A percentile compares a stretch with the other conserved stretches of the same genome.
Conservation (phyloP, 2,329 filamentous ascomycete species). For the Dryadomyces quercivorus region DNA sequence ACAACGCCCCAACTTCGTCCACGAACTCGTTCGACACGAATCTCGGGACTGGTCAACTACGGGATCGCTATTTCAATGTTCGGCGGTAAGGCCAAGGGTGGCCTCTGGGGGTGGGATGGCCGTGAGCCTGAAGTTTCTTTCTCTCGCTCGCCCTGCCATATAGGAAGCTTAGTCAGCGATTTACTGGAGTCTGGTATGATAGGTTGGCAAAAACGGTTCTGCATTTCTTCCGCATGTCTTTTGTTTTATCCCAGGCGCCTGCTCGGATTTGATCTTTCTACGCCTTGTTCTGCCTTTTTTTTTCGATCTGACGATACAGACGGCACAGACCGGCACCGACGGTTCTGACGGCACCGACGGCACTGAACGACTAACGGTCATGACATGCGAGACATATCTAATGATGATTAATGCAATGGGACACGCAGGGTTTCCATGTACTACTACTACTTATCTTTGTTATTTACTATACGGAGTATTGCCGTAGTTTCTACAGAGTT, state of each 20-base stretch:
- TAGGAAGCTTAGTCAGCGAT: not conserved
- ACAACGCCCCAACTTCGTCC: conserved; percentile 4
- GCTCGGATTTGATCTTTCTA: not conserved
- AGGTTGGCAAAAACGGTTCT: too few species aligned
- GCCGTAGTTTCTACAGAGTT: not conserved
- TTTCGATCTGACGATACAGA: not conserved
- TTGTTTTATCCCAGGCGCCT: too few species aligned
- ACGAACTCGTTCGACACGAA: conserved; percentile 17
- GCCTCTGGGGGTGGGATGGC: not conserved
- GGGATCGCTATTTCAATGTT: conserved; percentile 13
- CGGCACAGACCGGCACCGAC: too few species aligned
- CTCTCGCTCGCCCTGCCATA: not conserved
- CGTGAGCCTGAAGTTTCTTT: not conserved
- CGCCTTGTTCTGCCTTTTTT: not conserved
- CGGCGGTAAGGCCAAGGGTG: conserved; percentile 5
- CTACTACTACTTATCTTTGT: not conserved
- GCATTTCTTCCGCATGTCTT: too few species aligned
- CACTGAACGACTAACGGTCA: not conserved
- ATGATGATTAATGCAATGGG: not conserved
- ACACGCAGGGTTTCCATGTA: not conserved
- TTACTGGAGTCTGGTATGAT: too few species aligned
- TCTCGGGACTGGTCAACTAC: conserved; percentile 4
- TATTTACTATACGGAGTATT: not conserved
- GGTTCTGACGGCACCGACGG: not conserved
- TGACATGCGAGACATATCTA: not conserved